These are phyloP conservation scores for Bonia amplexicaulis DNA, from an alignment of 176 grass and related monocot species.

Conservation along the genomic window DNA sequence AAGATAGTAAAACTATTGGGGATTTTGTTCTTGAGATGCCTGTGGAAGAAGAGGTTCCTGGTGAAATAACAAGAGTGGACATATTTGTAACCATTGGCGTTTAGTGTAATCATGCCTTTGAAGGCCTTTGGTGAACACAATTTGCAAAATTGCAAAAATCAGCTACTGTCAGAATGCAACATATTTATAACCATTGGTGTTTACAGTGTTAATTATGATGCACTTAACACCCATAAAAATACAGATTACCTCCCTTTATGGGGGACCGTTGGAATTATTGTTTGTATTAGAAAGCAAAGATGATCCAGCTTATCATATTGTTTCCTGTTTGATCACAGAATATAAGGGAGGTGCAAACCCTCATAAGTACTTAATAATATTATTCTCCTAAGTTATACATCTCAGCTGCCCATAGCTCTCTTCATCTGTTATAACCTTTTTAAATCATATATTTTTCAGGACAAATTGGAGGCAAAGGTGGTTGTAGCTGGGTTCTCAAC, in stretches of 20 bases:
- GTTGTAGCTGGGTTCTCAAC: slow-evolving; percentile 89
- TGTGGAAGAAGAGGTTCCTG: slow-evolving; percentile 51
- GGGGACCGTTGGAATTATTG: slow-evolving; percentile 84
- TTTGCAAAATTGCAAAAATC: slow-evolving; percentile 95
- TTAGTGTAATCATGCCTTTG: slow-evolving; percentile 78
- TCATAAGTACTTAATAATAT: background rate
- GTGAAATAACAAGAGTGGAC: slow-evolving; percentile 65
- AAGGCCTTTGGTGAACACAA: slow-evolving; percentile 97
- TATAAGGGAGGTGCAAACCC: slow-evolving; percentile 52
- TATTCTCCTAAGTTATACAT: background rate
- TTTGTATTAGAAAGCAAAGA: slow-evolving; percentile 85
- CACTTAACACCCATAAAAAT: slow-evolving; percentile 28
- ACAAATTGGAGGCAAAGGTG: slow-evolving; percentile 77
- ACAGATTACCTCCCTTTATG: slow-evolving; percentile 99
- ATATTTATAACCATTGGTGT: background rate
- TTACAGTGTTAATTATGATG: slow-evolving; percentile 11
- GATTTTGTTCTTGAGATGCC: slow-evolving; percentile 44
- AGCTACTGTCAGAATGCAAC: slow-evolving; percentile 46
- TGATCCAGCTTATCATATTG: slow-evolving; percentile 81
- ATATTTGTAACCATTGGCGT: too few relatives aligned
- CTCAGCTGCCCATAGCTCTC: background rate
- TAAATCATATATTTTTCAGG: slow-evolving; percentile 60
- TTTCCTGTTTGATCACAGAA: slow-evolving; percentile 67
- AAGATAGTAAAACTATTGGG: slow-evolving; percentile 39
- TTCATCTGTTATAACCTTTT: slow-evolving; percentile 10